These are phyloP conservation scores for Gloeopeniophorella convolvens DNA, from an alignment of 768 basidiomycete genomes.

Conservation along the genomic window DNA sequence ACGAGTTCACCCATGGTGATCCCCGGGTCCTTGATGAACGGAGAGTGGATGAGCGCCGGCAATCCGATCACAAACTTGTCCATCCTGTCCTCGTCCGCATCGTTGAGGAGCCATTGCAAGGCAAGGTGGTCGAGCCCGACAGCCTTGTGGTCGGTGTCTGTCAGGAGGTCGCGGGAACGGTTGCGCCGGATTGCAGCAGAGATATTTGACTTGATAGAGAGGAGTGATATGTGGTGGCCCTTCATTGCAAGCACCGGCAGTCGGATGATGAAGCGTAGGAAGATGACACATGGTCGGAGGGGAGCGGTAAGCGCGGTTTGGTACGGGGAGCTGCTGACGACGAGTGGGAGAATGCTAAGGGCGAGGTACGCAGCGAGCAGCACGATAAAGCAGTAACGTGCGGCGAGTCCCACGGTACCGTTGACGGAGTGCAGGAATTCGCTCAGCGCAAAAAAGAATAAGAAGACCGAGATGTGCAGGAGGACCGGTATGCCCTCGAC, in stretches of 20 bases:
- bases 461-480: slow-evolving; percentile 6
- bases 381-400: background rate
- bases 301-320: slow-evolving; percentile 11
- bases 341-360: slow-evolving; percentile 2
- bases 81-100: slow-evolving; percentile 1
- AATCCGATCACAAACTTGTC: slow-evolving; percentile 4
- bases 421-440: slow-evolving; percentile 6
- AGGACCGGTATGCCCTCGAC: slow-evolving; percentile 7
- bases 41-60: background rate
- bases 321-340: slow-evolving; percentile 6
- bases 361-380: background rate
- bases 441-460: slow-evolving; percentile 7
- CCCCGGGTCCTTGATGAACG: background rate
- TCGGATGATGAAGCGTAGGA: background rate
- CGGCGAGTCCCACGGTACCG: background rate
- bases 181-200: background rate
- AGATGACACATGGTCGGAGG: background rate
- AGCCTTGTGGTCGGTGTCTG: background rate
- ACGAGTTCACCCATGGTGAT: background rate
- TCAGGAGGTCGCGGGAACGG: background rate
- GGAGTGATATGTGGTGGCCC: background rate
- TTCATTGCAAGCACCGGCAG: background rate
- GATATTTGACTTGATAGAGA: background rate
- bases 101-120: slow-evolving; percentile 1
- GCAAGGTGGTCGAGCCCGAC: background rate